Conservation (phyloP, 2,329 filamentous ascomycete species). For the Cordyceps cateniannulata region DNA sequence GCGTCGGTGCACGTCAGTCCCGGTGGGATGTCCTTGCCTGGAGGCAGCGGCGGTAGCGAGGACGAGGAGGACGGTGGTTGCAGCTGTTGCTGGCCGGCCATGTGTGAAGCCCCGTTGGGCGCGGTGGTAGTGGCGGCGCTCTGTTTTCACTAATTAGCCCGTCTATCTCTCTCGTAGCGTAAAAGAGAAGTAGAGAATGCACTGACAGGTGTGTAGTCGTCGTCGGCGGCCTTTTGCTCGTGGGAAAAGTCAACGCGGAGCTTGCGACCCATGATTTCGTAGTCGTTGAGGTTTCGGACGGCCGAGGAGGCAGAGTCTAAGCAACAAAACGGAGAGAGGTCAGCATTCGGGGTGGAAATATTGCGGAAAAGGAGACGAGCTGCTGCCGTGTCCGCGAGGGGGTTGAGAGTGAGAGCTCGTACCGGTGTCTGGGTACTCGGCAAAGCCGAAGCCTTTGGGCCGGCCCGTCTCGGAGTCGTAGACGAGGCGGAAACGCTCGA, state of each 20-base stretch:
- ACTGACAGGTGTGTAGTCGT: conserved; percentile 36
- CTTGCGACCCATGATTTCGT: conserved; percentile 91
- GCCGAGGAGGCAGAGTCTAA: conserved; percentile 79
- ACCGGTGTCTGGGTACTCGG: conserved; percentile 91
- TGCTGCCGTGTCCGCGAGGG: background rate
- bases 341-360: background rate
- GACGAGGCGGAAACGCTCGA: conserved; percentile 86
- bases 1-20: conserved; percentile 81
- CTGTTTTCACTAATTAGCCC: conserved; percentile 1
- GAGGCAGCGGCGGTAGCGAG: conserved; percentile 71
- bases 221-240: conserved; percentile 70
- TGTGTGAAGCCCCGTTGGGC: conserved; percentile 24
- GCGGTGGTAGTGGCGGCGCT: conserved; percentile 20
- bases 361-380: background rate
- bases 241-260: conserved; percentile 94
- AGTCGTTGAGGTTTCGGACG: conserved; percentile 90
- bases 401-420: conserved; percentile 19
- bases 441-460: conserved; percentile 94
- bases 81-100: conserved; percentile 20
- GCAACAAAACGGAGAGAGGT: background rate
- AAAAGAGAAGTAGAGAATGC: conserved; percentile 13
- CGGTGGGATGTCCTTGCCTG: conserved; percentile 75
- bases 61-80: conserved; percentile 22
- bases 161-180: background rate
- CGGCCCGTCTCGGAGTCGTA: conserved; percentile 93